Base-by-base conservation (phyloP, 2,329 filamentous ascomycete species). In the Claviceps maximensis region DNA sequence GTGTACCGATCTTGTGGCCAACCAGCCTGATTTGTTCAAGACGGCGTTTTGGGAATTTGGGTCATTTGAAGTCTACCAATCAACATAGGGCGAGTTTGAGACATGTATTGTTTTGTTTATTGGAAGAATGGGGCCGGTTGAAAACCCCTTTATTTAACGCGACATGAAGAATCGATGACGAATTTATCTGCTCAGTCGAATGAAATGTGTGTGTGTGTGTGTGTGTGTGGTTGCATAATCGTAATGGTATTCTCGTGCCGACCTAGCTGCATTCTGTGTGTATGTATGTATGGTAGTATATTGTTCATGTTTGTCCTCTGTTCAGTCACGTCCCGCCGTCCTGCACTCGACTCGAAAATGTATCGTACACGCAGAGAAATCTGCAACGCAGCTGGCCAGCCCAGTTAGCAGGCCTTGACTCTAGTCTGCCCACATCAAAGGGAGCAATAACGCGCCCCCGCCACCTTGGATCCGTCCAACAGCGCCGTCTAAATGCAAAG, bases 1-100 rank as follows among this genome's bases (percentile, higher is more conserved):
- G 53, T 85, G 82, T 60, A 69, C 69, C 3, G 72, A 78, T 49
- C 78, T 72, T 56, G 80, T 84, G 8, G 74, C 79, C 6, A 77
- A 75, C 52, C 76, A 79, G 58, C 80, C 75, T 21, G 65, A 62
- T 21, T 76, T 67, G 2, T 86, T 80, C 63, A 71, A 67, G 45
- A 73, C 78, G 60, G 83, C 78, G 1, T 86, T 74, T 62, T 87
- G 78, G 83, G 80, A 79, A 66, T 83, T 85, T 67, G 77, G 74
- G 2, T 64, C 69, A 10, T 83, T 85, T 57, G 69, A 77, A 56
- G 74, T 85, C 2, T 85, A 82, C 61, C 65, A 70, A 49, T 46
- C 65, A 9, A 8, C 29, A 31, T 8, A 31, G 29, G 29, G 7
- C 7, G 10, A 31, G 29, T 31, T 31, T 31, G 29, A 9, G 31